A percentile compares a stretch with the other conserved stretches of the same genome.
Evolutionary conservation across 768 basidiomycete species (phyloP).

Genomic region (Agaricus subrufescens): DNA sequence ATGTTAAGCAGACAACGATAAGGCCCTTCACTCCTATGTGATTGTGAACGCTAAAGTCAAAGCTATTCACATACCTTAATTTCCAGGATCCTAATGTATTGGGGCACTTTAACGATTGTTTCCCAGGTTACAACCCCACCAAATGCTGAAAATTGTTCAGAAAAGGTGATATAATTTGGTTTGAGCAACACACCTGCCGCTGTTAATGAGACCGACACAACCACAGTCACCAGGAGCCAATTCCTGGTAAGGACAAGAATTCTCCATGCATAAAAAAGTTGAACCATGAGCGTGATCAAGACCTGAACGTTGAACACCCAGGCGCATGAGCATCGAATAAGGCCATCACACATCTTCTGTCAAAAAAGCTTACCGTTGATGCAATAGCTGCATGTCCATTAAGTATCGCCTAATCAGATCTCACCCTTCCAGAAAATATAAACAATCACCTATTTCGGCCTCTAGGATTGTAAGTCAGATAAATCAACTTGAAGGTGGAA

Average conservation of each 20-base stretch:
- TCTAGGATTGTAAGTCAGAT: too few relatives aligned
- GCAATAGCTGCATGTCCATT: too few relatives aligned
- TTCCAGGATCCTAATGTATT: too few relatives aligned
- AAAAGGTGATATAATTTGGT: too few relatives aligned
- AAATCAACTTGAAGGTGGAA: too few relatives aligned
- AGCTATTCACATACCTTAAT: background rate
- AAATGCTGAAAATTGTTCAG: conserved; percentile 15
- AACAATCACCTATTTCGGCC: too few relatives aligned
- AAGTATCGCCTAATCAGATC: too few relatives aligned
- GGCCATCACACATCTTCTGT: too few relatives aligned
- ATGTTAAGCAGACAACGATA: conserved; percentile 36
- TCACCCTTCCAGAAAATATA: too few relatives aligned
- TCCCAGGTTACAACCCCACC: conserved; percentile 20
- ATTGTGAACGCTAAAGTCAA: background rate
- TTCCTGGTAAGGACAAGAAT: conserved; percentile 22
- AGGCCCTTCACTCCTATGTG: conserved; percentile 9
- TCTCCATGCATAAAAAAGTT: conserved; percentile 42
- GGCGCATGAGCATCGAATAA: too few relatives aligned
- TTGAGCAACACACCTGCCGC: conserved; percentile 14
- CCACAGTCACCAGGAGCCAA: conserved; percentile 12
- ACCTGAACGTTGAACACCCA: conserved; percentile 22
- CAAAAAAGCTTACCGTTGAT: too few relatives aligned
- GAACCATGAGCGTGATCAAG: conserved; percentile 38
- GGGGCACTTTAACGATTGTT: too few relatives aligned
- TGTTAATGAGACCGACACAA: conserved; percentile 14